Conservation (phyloP, 441 rosid species). For the Gossypium aridum region DNA sequence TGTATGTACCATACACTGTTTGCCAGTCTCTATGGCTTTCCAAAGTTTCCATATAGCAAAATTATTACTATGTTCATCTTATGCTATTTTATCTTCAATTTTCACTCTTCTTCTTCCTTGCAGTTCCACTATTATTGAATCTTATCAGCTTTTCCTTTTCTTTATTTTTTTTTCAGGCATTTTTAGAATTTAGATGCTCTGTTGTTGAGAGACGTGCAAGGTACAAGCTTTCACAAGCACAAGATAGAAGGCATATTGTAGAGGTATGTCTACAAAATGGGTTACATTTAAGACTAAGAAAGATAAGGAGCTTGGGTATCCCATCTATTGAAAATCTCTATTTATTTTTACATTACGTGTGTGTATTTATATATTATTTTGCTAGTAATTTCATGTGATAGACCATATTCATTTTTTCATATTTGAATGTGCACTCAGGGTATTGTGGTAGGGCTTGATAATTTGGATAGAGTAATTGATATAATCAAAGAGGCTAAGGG, state of each 20-base stretch:
- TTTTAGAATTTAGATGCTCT: constrained; percentile 88
- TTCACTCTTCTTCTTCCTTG: not conserved
- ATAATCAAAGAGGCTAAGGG: constrained; percentile 60
- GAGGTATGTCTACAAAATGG: constrained; percentile 47
- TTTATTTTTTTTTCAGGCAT: constrained; percentile 44
- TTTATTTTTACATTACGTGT: not conserved
- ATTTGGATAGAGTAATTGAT: constrained; percentile 63
- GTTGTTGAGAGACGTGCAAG: constrained; percentile 84
- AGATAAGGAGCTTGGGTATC: constrained; percentile 1
- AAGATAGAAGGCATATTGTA: constrained; percentile 76
- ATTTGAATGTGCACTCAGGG: constrained; percentile 40
- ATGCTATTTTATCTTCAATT: not conserved
- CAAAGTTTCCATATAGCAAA: not conserved
- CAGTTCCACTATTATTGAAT: not conserved
- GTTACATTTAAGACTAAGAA: not conserved
- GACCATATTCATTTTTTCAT: not conserved
- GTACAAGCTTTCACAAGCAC: constrained; percentile 84
- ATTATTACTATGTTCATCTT: not conserved
- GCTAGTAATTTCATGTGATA: not conserved
- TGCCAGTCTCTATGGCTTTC: not conserved
- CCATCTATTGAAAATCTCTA: not conserved
- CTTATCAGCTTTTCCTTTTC: constrained; percentile 1
- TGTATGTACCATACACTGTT: not conserved
- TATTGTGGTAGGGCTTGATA: constrained; percentile 78
- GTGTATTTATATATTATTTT: not conserved